Evolutionary conservation across 1,139 yeast species (phyloP).

Genomic region (Geotrichum australiense): DNA sequence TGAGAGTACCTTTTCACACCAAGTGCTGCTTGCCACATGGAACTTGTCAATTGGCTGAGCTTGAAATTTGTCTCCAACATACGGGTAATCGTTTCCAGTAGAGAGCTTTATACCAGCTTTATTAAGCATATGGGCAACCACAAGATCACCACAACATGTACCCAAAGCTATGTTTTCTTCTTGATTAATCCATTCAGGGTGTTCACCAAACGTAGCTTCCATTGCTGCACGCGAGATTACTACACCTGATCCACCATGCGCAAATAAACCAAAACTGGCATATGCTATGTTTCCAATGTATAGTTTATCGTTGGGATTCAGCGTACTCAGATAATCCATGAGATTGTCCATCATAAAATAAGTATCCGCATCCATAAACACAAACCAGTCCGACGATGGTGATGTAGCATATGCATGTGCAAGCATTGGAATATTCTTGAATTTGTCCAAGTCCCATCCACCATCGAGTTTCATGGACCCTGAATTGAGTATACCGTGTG

Average conservation of each 20-base stretch:
- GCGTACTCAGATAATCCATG: conserved; percentile 24
- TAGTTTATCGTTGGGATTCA: conserved; percentile 26
- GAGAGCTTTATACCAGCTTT: conserved; percentile 18
- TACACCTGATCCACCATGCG: conserved; percentile 38
- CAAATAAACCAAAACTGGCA: conserved; percentile 25
- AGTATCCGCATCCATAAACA: conserved; percentile 37
- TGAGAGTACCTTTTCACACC: conserved; percentile 27
- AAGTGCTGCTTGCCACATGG: conserved; percentile 14
- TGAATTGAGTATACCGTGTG: too few species aligned
- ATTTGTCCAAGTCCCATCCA: conserved; percentile 37
- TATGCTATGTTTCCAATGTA: conserved; percentile 31
- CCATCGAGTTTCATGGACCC: conserved; percentile 16
- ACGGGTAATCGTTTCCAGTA: conserved; percentile 11
- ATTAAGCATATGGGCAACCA: conserved; percentile 29
- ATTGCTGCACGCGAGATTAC: conserved; percentile 32
- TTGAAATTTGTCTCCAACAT: conserved; percentile 19
- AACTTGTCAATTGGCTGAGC: conserved; percentile 20
- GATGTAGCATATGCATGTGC: conserved; percentile 31
- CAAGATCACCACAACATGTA: conserved; percentile 35
- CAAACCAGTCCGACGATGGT: conserved; percentile 33
- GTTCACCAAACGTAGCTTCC: conserved; percentile 25
- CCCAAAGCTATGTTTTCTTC: conserved; percentile 26
- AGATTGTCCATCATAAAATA: conserved; percentile 30
- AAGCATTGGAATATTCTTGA: conserved; percentile 37
- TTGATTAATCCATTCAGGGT: conserved; percentile 25